Percentiles rank a stretch among this genome's conserved stretches.
Conservation (phyloP, 768 basidiomycete species). For the Lactarius quietus region DNA sequence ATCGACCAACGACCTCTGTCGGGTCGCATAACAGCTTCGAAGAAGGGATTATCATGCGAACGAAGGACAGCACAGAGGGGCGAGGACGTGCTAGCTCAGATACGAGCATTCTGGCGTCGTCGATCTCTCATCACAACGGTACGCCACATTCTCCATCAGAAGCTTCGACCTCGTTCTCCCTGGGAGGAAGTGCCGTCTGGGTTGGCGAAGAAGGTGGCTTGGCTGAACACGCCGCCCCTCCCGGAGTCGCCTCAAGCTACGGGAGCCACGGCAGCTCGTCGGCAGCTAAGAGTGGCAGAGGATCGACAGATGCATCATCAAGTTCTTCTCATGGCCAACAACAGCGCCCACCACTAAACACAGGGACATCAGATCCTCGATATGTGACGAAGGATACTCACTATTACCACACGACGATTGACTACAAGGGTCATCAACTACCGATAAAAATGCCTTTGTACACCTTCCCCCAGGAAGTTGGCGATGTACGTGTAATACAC, state of each 20-base stretch:
- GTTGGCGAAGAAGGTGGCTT: constrained; percentile 67
- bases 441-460: constrained; percentile 90
- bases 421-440: constrained; percentile 76
- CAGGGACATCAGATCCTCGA: constrained; percentile 44
- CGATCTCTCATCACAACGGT: constrained; percentile 29
- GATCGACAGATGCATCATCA: constrained; percentile 73
- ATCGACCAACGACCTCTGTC: constrained; percentile 27
- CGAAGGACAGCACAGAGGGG: constrained; percentile 15
- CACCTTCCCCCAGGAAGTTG: constrained; percentile 92
- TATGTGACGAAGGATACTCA: constrained; percentile 79
- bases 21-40: constrained; percentile 71
- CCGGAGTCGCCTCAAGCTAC: constrained; percentile 30
- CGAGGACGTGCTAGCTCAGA: constrained; percentile 20
- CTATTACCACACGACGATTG: constrained; percentile 83
- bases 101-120: constrained; percentile 1
- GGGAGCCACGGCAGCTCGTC: constrained; percentile 45
- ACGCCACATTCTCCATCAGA: constrained; percentile 60
- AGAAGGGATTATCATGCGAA: constrained; percentile 53
- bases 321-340: constrained; percentile 54
- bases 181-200: constrained; percentile 82
- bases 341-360: constrained; percentile 32
- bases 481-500: constrained; percentile 71
- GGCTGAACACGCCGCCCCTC: constrained; percentile 38
- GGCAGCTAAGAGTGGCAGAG: constrained; percentile 50
- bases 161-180: constrained; percentile 67